These are phyloP conservation scores for Dendrobium huoshanense DNA, from an alignment of 106 monocot genomes.

Conservation along the genomic window DNA sequence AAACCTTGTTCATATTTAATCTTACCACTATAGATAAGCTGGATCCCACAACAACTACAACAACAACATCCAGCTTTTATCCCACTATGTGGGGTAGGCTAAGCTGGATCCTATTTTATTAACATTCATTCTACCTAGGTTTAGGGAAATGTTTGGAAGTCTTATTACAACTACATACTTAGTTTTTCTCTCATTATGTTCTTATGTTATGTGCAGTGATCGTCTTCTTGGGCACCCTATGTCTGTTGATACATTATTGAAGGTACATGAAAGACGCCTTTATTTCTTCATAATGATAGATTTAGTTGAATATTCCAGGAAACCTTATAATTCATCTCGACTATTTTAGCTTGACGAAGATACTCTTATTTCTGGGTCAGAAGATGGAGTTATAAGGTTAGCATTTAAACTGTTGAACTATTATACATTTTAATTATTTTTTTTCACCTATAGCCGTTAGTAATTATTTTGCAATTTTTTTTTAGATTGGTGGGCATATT, in stretches of 20 bases:
- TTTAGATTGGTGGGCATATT: slow-evolving; percentile 79
- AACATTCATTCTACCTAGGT: background rate
- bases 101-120: background rate
- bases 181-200: background rate
- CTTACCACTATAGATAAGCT: too few relatives aligned
- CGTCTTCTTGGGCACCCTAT: slow-evolving; percentile 73
- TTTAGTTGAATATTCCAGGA: background rate
- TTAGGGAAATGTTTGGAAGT: background rate
- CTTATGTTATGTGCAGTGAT: slow-evolving; percentile 56
- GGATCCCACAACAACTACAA: too few relatives aligned
- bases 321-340: background rate
- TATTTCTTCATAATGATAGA: background rate
- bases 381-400: slow-evolving; percentile 91
- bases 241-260: slow-evolving; percentile 76
- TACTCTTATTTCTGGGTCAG: slow-evolving; percentile 84
- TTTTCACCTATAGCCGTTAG: background rate
- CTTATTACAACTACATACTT: background rate
- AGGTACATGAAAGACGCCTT: slow-evolving; percentile 34
- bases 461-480: background rate
- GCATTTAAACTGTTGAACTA: slow-evolving; percentile 2
- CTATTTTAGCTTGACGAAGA: slow-evolving; percentile 83
- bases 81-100: background rate
- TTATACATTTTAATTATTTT: background rate
- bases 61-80: too few relatives aligned
- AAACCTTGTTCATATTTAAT: too few relatives aligned